These are phyloP conservation scores for Flueggea neowawraea DNA, from an alignment of 441 rosid species.

Conservation along the genomic window DNA sequence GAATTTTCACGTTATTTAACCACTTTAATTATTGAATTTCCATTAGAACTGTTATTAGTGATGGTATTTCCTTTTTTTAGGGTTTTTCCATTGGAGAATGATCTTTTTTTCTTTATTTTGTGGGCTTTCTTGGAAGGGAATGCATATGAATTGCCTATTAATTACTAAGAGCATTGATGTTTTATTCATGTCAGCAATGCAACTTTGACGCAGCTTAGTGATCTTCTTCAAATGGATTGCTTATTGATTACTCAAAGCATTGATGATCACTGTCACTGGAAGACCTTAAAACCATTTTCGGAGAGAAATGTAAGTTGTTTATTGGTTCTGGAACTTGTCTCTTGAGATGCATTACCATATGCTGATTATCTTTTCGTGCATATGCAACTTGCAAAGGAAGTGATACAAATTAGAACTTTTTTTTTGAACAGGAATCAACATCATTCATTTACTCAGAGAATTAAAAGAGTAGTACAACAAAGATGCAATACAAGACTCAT, in stretches of 20 bases:
- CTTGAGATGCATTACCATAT: no score
- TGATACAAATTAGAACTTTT: no score
- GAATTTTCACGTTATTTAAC: slow-evolving; percentile 53
- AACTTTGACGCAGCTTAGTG: slow-evolving; percentile 63
- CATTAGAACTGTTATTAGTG: background rate
- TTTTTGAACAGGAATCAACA: no score
- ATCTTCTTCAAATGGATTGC: slow-evolving; percentile 72
- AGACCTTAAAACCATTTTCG: slow-evolving; percentile 72
- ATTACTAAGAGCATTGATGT: no score
- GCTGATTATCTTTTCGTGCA: no score
- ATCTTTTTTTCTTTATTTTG: background rate
- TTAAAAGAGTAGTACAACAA: no score
- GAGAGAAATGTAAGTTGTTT: slow-evolving; percentile 50
- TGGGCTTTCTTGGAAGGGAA: no score
- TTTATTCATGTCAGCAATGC: background rate
- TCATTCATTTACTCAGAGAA: no score
- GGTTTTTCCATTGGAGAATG: background rate
- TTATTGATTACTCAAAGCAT: slow-evolving; percentile 89
- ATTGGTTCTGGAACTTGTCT: background rate
- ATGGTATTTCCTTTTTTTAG: background rate
- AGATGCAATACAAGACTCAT: no score
- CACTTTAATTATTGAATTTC: background rate
- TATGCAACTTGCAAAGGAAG: no score
- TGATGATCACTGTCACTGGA: slow-evolving; percentile 92
- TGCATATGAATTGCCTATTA: no score